Evolutionary conservation across 257 asterid genomes (phyloP).

Genomic region (Apocynum venetum): DNA sequence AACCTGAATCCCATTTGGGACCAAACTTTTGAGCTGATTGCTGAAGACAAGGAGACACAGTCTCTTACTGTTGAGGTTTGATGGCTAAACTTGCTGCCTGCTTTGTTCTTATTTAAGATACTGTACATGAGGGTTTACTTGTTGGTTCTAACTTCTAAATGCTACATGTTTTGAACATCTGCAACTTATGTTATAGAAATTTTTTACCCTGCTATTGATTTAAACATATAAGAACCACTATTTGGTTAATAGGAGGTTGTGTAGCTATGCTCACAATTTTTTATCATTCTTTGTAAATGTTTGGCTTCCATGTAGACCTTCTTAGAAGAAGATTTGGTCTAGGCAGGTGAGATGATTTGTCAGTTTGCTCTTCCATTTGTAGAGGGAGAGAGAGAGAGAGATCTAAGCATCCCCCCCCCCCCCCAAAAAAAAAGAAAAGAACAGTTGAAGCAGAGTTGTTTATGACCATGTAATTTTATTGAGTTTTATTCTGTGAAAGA

Average conservation of each 20-base stretch:
- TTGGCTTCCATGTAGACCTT: too few relatives aligned
- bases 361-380: too few relatives aligned
- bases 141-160: not conserved
- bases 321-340: too few relatives aligned
- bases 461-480: not conserved
- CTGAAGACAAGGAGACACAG: constrained; percentile 98
- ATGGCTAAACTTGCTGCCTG: constrained; percentile 17
- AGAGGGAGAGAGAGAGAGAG: too few relatives aligned
- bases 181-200: not conserved
- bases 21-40: constrained; percentile 68
- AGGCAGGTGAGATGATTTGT: too few relatives aligned
- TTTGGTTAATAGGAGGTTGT: not conserved
- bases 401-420: too few relatives aligned
- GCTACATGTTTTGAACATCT: not conserved
- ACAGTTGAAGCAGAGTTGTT: too few relatives aligned
- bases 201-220: not conserved
- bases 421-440: too few relatives aligned
- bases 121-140: not conserved
- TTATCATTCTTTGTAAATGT: not conserved
- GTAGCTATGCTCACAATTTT: not conserved
- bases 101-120: not conserved
- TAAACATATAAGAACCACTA: not conserved
- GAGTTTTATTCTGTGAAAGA: not conserved
- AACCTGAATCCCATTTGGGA: constrained; percentile 94
- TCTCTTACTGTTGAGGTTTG: constrained; percentile 73